phyloP scores from a whole-genome alignment of 2,329 filamentous ascomycete genomes.

The Diaporthe amygdali region DNA sequence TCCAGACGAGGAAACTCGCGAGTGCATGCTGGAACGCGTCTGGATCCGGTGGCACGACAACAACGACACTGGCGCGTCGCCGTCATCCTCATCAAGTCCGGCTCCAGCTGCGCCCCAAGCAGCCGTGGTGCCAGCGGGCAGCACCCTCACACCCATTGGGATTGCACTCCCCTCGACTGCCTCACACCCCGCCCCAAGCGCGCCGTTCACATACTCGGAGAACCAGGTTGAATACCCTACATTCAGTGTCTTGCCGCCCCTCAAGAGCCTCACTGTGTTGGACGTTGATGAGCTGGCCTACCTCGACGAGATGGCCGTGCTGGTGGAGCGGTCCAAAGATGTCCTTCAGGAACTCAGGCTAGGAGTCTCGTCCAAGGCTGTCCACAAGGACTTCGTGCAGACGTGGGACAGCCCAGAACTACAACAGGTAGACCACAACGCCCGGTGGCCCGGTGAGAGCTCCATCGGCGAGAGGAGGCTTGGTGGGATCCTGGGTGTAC shows the following conservation, averaged over 20 bases:
- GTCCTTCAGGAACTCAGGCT: constrained; percentile 74
- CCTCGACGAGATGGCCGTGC: constrained; percentile 79
- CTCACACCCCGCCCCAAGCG: constrained; percentile 36
- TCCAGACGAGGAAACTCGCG: constrained; percentile 63
- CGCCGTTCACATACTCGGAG: constrained; percentile 54
- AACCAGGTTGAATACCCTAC: constrained; percentile 77
- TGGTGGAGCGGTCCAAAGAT: constrained; percentile 73
- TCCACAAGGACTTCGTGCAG: constrained; percentile 57
- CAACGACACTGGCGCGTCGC: constrained; percentile 47
- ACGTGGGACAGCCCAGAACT: constrained; percentile 68
- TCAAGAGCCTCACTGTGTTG: constrained; percentile 77
- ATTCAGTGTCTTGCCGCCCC: constrained; percentile 76
- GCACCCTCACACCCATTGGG: constrained; percentile 47
- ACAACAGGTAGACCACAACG: constrained; percentile 67
- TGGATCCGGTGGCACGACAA: constrained; percentile 89
- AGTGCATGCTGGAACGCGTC: constrained; percentile 72
- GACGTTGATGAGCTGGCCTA: constrained; percentile 86
- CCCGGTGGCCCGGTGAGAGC: constrained; percentile 60
- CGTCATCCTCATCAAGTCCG: constrained; percentile 36
- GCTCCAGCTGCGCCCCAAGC: constrained; percentile 25
- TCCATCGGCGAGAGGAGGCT: constrained; percentile 67
- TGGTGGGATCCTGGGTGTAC: constrained; percentile 71
- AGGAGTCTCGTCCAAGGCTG: constrained; percentile 65
- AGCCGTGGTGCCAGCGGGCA: constrained; percentile 38
- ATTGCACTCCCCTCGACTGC: constrained; percentile 40